Evolutionary conservation across 495 filamentous ascomycete species (phyloP).

Genomic region (Xylaria telfairii): DNA sequence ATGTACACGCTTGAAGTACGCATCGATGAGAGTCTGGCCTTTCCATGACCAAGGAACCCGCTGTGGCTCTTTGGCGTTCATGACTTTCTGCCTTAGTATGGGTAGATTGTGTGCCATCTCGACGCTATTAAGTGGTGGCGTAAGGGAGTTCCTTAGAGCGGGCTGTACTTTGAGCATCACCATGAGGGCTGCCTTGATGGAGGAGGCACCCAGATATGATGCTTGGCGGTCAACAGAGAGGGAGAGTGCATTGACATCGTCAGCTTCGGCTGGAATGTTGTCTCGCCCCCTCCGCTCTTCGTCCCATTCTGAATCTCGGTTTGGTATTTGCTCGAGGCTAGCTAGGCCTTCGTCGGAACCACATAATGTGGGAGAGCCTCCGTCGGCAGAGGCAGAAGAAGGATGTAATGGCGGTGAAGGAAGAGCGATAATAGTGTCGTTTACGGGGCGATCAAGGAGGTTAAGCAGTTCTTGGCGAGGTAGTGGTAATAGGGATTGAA

Average conservation of each 20-base stretch:
- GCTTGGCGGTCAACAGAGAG: conserved; percentile 72
- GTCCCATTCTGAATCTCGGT: conserved; percentile 62
- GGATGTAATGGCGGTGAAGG: conserved; percentile 53
- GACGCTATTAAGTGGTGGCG: conserved; percentile 54
- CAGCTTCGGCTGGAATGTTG: conserved; percentile 70
- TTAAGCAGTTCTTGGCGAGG: conserved; percentile 58
- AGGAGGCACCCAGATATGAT: conserved; percentile 83
- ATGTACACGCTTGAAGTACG: conserved; percentile 80
- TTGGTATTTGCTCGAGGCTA: conserved; percentile 60
- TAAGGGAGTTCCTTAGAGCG: conserved; percentile 63
- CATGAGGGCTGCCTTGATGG: conserved; percentile 79
- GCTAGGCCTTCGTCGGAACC: conserved; percentile 53
- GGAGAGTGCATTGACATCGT: conserved; percentile 84
- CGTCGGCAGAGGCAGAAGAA: conserved; percentile 49
- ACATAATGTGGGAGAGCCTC: conserved; percentile 51
- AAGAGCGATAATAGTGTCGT: conserved; percentile 47
- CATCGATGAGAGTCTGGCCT: conserved; percentile 70
- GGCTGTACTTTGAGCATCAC: conserved; percentile 82
- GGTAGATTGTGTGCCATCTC: conserved; percentile 56
- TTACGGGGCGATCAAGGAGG: conserved; percentile 53
- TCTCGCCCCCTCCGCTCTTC: conserved; percentile 62
- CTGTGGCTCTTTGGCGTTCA: conserved; percentile 56
- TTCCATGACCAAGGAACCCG: conserved; percentile 64
- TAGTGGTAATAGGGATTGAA: conserved; percentile 56
- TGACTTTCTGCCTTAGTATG: conserved; percentile 53